phyloP scores from a whole-genome alignment of 2,329 filamentous ascomycete species.

The Monosporascus sp. region DNA sequence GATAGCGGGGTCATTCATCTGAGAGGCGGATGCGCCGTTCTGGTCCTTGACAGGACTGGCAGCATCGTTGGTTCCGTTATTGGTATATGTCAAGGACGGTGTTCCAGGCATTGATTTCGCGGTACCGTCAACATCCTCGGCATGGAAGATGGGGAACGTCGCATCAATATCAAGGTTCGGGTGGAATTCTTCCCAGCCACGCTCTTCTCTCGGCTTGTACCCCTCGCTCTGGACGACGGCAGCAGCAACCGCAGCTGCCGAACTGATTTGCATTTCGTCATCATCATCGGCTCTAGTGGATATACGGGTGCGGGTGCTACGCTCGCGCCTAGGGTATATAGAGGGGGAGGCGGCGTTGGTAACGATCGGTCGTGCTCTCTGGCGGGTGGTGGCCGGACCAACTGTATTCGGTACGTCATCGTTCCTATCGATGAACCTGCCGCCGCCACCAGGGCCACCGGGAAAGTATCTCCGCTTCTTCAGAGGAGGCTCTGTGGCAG shows the following conservation, averaged over 20 bases:
- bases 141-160: slow-evolving; percentile 70
- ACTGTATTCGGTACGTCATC: slow-evolving; percentile 51
- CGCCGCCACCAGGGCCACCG: slow-evolving; percentile 80
- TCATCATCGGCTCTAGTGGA: slow-evolving; percentile 45
- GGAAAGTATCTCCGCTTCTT: slow-evolving; percentile 78
- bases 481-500: slow-evolving; percentile 55
- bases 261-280: slow-evolving; percentile 70
- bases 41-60: slow-evolving; percentile 43
- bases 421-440: slow-evolving; percentile 74
- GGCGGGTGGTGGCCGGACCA: slow-evolving; percentile 44
- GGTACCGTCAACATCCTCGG: slow-evolving; percentile 80
- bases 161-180: slow-evolving; percentile 87
- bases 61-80: slow-evolving; percentile 34
- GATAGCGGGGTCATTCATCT: slow-evolving; percentile 38
- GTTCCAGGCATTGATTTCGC: slow-evolving; percentile 41
- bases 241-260: slow-evolving; percentile 82
- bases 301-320: slow-evolving; percentile 51
- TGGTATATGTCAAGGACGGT: slow-evolving; percentile 11
- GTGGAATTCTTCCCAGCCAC: slow-evolving; percentile 97
- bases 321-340: slow-evolving; percentile 50
- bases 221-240: slow-evolving; percentile 88
- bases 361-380: slow-evolving; percentile 47
- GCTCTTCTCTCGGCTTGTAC: slow-evolving; percentile 94
- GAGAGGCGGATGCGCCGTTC: slow-evolving; percentile 35
- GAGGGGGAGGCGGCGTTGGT: slow-evolving; percentile 43